Percentiles rank a stretch among this genome's conserved stretches.
Conservation (phyloP, 108 stramenopile genomes). For the Hondaea fermentalgiana region DNA sequence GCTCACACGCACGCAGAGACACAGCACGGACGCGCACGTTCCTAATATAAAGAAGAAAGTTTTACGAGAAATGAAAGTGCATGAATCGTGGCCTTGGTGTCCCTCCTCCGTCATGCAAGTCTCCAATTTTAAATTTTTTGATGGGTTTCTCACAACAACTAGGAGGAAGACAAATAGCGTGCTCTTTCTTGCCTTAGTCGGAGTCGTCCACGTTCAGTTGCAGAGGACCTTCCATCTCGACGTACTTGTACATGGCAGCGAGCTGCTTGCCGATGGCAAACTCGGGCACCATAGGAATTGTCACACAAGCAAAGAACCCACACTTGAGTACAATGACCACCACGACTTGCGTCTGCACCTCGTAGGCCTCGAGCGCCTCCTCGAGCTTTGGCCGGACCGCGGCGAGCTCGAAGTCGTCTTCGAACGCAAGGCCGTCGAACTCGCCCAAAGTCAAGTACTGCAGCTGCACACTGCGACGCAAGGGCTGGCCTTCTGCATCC, state of each 20-base stretch:
- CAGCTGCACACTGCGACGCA: not conserved
- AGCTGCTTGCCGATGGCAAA: not conserved
- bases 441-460: not conserved
- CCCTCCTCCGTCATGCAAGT: too few relatives aligned
- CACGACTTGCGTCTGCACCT: not conserved
- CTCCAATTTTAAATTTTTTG: too few relatives aligned
- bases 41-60: too few relatives aligned
- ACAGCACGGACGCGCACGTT: too few relatives aligned
- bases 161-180: not conserved
- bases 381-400: not conserved
- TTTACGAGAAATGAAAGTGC: too few relatives aligned
- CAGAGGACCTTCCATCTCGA: not conserved
- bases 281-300: not conserved
- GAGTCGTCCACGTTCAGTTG: not conserved
- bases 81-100: too few relatives aligned
- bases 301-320: not conserved
- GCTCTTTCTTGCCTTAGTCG: not conserved
- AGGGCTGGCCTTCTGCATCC: not conserved
- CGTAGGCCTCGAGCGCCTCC: not conserved
- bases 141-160: not conserved
- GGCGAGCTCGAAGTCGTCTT: slow-evolving; percentile 6
- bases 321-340: not conserved
- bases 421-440: not conserved
- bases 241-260: not conserved
- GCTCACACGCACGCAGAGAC: too few relatives aligned